Evolutionary conservation across 805 yeast genomes (phyloP).

Genomic region (Kodamaea restingae): DNA sequence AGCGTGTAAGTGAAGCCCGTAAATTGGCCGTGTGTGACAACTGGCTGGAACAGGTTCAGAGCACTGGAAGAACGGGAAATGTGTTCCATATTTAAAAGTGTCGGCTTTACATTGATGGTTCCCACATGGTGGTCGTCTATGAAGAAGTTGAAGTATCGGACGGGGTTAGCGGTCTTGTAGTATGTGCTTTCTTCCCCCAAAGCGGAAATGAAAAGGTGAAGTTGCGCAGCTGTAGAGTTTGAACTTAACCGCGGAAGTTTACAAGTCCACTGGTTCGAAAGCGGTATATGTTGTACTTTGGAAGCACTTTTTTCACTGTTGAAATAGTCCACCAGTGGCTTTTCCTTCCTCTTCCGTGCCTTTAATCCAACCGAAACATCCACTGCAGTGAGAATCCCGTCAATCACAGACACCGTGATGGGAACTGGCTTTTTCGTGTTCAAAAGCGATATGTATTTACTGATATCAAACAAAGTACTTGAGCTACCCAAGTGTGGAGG

Average conservation of each 20-base stretch:
- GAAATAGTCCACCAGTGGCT: slow-evolving; percentile 8
- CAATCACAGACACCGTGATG: slow-evolving; percentile 1
- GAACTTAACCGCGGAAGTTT: slow-evolving; percentile 1
- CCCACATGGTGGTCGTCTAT: slow-evolving; percentile 18
- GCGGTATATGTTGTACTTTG: neutral
- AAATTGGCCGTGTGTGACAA: slow-evolving; percentile 25
- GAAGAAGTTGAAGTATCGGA: slow-evolving; percentile 25
- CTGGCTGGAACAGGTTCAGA: slow-evolving; percentile 18
- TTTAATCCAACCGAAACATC: slow-evolving; percentile 2
- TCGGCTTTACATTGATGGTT: slow-evolving; percentile 26
- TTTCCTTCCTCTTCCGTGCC: slow-evolving; percentile 6
- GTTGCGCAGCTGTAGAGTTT: slow-evolving; percentile 22
- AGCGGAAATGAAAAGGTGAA: slow-evolving; percentile 25
- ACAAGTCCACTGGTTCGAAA: slow-evolving; percentile 4
- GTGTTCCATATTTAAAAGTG: slow-evolving; percentile 22
- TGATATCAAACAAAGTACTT: slow-evolving; percentile 5
- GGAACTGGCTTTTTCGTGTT: slow-evolving; percentile 4
- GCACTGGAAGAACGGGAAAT: slow-evolving; percentile 11
- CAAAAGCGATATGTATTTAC: slow-evolving; percentile 3
- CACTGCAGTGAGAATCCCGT: slow-evolving; percentile 3
- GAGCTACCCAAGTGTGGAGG: slow-evolving; percentile 5
- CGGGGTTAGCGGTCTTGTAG: slow-evolving; percentile 16
- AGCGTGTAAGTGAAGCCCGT: slow-evolving; percentile 25
- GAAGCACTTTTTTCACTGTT: slow-evolving; percentile 5
- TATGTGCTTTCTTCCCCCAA: slow-evolving; percentile 18